Evolutionary conservation across 2,329 filamentous ascomycete species (phyloP), one percentile per base, ranked within the genome.

Genomic region (Fusarium robinianum): DNA sequence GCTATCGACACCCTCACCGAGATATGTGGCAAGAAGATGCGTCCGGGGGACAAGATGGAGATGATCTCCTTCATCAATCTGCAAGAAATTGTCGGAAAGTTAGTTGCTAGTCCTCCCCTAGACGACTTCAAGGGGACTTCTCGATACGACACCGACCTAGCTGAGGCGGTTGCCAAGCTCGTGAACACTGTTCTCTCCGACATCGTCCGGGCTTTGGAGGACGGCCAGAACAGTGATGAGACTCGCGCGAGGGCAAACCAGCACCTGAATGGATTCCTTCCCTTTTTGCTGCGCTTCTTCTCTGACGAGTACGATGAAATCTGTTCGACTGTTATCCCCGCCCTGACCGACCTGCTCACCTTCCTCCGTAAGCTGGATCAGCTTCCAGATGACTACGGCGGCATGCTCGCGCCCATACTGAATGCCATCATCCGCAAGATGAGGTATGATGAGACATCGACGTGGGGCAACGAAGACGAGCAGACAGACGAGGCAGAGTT

Each of bases 1-100:
- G 92, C 94, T 38, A 90, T 97, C 59, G 90, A 96, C 63, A 90
- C 94, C 18, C 87, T 99, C 64, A 96, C 90, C 5, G 92, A 99
- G 71, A 95, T 96, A 57, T 88, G 95, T 45, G 87, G 85, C 67
- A 99, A 99, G 78, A 97, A 97, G 76, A 99, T 99, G 94, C 90
- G 89, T 61, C 79, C 90, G 2, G 77, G 81, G 24, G 92, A 97
- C 73, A 99, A 99, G 78, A 86, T 95, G 60, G 87, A 95, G 61
- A 84, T 99, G 77, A 95, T 99, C 57, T 75, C 83, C 16, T 96
- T 96, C 68, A 79, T 99, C 54, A 95, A 94, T 66, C 78, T 99
- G 25, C 83, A 85, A 51, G 84, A 87, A 36, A 90, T 99, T 57
- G 85, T 97, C 38, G 81, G 84, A 23, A 88, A 95, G 70, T 84